Conservation (phyloP, 768 basidiomycete genomes). For the Naganishia vaughanmartiniae region DNA sequence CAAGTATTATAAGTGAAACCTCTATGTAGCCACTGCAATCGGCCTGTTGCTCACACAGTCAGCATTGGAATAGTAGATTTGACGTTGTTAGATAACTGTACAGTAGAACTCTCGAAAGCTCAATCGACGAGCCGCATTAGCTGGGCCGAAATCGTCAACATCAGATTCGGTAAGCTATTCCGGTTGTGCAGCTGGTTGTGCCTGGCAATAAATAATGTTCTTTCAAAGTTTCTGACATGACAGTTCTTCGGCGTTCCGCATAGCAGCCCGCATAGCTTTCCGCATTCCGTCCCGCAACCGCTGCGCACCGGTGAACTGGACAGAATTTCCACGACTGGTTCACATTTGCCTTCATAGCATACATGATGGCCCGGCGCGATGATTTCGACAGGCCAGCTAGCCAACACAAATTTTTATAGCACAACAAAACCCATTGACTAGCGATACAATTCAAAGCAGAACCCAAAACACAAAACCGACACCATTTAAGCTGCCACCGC, state of each 20-base stretch:
- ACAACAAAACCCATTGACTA: not conserved
- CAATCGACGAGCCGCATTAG: no score
- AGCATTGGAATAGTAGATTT: not conserved
- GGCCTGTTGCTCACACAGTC: not conserved
- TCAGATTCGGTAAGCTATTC: slow-evolving; percentile 7
- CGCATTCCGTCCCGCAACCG: not conserved
- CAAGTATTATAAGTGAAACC: no score
- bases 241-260: not conserved
- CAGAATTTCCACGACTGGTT: no score
- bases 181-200: not conserved
- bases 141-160: not conserved
- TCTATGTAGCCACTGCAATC: no score
- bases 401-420: not conserved
- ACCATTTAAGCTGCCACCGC: slow-evolving; percentile 27
- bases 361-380: no score
- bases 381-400: no score
- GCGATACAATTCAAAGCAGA: slow-evolving; percentile 8
- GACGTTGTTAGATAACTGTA: not conserved
- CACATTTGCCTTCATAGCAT: no score
- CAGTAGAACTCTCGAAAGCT: no score
- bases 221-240: not conserved
- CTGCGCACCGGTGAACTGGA: no score
- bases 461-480: not conserved
- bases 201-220: not conserved
- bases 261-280: not conserved